phyloP scores from a whole-genome alignment of 495 filamentous ascomycete species.

The Eremomyces bilateralis region DNA sequence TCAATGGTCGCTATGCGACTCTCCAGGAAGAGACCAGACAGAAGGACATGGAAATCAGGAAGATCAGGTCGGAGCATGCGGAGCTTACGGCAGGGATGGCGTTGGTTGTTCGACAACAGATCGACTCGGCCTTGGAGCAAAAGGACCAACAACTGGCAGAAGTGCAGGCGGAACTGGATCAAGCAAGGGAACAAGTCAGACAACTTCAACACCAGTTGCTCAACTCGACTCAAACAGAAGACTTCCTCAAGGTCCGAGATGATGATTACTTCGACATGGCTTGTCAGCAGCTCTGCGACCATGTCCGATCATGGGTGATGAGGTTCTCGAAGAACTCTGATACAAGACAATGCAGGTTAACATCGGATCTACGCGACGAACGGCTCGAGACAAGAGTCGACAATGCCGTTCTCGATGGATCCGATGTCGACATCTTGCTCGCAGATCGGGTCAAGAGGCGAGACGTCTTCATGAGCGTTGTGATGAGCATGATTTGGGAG shows the following conservation, averaged over 20 bases:
- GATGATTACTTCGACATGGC: constrained; percentile 86
- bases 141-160: constrained; percentile 61
- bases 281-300: constrained; percentile 82
- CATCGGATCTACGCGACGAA: constrained; percentile 52
- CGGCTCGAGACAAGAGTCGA: constrained; percentile 81
- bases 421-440: constrained; percentile 69
- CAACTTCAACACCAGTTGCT: constrained; percentile 69
- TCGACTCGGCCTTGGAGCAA: constrained; percentile 36
- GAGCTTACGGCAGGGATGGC: constrained; percentile 43
- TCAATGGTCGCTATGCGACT: constrained; percentile 37
- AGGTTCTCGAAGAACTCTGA: constrained; percentile 94
- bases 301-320: constrained; percentile 88
- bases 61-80: constrained; percentile 31
- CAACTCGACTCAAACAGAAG: constrained; percentile 34
- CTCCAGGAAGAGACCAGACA: constrained; percentile 34
- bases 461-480: constrained; percentile 89
- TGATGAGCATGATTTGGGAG: constrained; percentile 97
- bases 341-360: constrained; percentile 57
- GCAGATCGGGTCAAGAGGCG: constrained; percentile 65
- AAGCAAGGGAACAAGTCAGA: constrained; percentile 54
- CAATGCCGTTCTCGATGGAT: constrained; percentile 79
- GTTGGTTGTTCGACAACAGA: constrained; percentile 35
- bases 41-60: constrained; percentile 28
- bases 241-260: constrained; percentile 58
- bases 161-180: constrained; percentile 56